phyloP scores from a whole-genome alignment of 1,139 yeast species.

The Saccharomyces hybrid region DNA sequence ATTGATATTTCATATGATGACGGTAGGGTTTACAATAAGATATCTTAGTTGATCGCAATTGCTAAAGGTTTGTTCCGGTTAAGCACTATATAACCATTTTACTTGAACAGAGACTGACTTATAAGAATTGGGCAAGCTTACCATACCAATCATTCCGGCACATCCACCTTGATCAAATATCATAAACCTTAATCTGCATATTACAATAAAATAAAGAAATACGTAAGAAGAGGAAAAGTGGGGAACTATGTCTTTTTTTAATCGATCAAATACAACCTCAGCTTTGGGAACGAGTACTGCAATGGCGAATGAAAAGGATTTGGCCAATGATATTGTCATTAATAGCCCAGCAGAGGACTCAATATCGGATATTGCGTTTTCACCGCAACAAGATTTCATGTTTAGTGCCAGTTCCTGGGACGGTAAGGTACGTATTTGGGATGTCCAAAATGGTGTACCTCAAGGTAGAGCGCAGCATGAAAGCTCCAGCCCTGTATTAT shows the following conservation, averaged over 20 bases:
- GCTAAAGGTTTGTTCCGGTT: not conserved
- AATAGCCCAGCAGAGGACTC: slow-evolving; percentile 89
- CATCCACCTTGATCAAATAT: not conserved
- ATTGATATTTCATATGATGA: not conserved
- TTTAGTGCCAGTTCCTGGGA: slow-evolving; percentile 90
- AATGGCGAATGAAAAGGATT: slow-evolving; percentile 58
- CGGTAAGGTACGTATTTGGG: slow-evolving; percentile 87
- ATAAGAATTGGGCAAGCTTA: not conserved
- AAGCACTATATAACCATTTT: not conserved
- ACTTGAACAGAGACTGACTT: not conserved
- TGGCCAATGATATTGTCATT: slow-evolving; percentile 67
- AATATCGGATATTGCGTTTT: slow-evolving; percentile 75
- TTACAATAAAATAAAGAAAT: not conserved
- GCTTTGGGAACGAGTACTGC: slow-evolving; percentile 29
- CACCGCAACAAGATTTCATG: slow-evolving; percentile 81
- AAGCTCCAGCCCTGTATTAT: slow-evolving; percentile 81
- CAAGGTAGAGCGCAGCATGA: slow-evolving; percentile 88
- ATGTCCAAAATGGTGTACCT: slow-evolving; percentile 55
- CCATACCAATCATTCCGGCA: not conserved
- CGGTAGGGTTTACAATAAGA: not conserved
- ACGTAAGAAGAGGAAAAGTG: not conserved
- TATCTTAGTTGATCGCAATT: not conserved
- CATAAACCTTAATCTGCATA: not conserved
- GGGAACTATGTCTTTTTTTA: slow-evolving; percentile 25
- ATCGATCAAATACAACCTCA: slow-evolving; percentile 11